A percentile compares a stretch with the other conserved stretches of the same genome.
phyloP scores from a whole-genome alignment of 495 filamentous ascomycete genomes.

The Sordaria brevicollis region DNA sequence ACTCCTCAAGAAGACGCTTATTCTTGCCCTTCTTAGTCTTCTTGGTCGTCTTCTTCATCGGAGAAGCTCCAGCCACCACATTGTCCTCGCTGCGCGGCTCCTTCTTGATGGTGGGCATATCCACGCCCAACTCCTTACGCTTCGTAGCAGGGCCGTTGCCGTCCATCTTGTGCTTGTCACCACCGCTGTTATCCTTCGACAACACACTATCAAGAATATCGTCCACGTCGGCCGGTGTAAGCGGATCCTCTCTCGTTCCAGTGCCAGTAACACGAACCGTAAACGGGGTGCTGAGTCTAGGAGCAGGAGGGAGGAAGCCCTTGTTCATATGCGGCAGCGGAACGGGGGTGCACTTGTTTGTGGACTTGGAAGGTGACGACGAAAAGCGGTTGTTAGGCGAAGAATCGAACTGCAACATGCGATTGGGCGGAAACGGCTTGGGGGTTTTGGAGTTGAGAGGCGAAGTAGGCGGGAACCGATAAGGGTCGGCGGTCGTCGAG shows the following conservation, averaged over 20 bases:
- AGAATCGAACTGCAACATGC: not conserved
- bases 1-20: not conserved
- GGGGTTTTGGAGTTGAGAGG: not conserved
- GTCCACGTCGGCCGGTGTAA: not conserved
- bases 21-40: not conserved
- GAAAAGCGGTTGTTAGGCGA: not conserved
- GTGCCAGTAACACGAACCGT: not conserved
- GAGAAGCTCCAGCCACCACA: not conserved
- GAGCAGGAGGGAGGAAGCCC: not conserved
- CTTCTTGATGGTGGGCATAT: not conserved
- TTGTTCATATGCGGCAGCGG: not conserved
- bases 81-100: not conserved
- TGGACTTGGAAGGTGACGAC: not conserved
- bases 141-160: not conserved
- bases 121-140: not conserved
- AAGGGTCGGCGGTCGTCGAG: not conserved
- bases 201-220: not conserved
- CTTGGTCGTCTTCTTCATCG: not conserved
- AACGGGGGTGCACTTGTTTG: not conserved
- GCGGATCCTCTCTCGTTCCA: not conserved
- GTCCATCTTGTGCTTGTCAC: not conserved
- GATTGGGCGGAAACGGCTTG: not conserved
- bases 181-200: not conserved
- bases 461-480: not conserved
- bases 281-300: not conserved